Conservation (phyloP, 768 basidiomycete genomes). For the Calocera cornea region DNA sequence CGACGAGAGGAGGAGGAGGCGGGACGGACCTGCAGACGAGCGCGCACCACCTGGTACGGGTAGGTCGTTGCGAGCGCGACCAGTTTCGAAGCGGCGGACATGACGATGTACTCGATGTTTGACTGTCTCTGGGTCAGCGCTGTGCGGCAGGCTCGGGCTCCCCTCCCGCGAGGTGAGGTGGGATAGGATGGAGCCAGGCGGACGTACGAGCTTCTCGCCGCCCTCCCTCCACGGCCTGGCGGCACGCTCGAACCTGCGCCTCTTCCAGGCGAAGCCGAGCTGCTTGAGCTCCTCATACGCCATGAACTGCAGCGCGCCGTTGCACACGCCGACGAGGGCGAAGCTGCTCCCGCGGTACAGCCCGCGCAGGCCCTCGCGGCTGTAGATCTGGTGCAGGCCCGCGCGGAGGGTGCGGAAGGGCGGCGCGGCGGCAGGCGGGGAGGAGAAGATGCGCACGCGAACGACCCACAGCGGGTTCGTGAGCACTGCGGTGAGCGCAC, state of each 20-base stretch:
- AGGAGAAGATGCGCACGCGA: conserved; percentile 92
- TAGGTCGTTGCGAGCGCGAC: conserved; percentile 75
- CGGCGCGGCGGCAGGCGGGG: conserved; percentile 44
- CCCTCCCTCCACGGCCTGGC: conserved; percentile 55
- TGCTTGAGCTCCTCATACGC: conserved; percentile 91
- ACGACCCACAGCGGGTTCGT: conserved; percentile 98
- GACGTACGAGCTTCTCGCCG: conserved; percentile 73
- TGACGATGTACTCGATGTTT: conserved; percentile 78
- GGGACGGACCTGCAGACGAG: conserved; percentile 67
- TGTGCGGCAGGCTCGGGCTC: too few relatives aligned
- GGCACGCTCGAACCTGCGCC: conserved; percentile 41
- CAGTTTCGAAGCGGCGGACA: conserved; percentile 85
- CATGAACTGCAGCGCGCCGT: conserved; percentile 92
- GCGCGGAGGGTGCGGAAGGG: conserved; percentile 73
- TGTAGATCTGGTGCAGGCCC: conserved; percentile 64
- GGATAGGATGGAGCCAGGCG: too few relatives aligned
- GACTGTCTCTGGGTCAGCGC: conserved; percentile 38
- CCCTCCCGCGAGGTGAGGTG: too few relatives aligned
- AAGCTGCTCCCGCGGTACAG: conserved; percentile 79
- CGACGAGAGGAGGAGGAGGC: background rate
- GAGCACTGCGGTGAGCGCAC: conserved; percentile 82
- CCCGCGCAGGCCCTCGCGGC: conserved; percentile 61
- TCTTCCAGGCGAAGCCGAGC: conserved; percentile 72
- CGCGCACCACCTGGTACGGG: conserved; percentile 93
- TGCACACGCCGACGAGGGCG: conserved; percentile 83